A percentile compares a stretch with the other conserved stretches of the same genome.
Conservation (phyloP, 2,329 filamentous ascomycete species). For the Alternaria sp. region DNA sequence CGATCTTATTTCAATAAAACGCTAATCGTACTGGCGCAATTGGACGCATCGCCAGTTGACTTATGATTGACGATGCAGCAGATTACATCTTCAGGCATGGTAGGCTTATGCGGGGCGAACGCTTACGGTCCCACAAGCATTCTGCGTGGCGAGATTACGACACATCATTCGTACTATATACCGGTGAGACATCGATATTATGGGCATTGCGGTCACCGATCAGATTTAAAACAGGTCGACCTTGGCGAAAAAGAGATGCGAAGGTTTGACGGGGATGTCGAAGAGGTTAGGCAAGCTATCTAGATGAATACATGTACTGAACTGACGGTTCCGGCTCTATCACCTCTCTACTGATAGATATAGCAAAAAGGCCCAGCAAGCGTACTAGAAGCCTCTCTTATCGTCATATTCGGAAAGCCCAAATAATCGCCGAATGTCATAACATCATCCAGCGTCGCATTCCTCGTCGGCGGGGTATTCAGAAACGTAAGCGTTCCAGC, state of each 20-base stretch:
- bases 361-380: constrained; percentile 55
- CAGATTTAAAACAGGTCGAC: neutral
- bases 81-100: neutral
- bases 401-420: constrained; percentile 33
- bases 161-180: neutral
- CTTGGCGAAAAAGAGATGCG: neutral
- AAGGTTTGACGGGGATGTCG: neutral
- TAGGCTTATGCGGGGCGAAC: neutral
- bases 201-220: neutral
- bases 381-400: constrained; percentile 51
- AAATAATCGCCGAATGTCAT: constrained; percentile 48
- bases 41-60: neutral
- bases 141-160: neutral
- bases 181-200: neutral
- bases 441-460: constrained; percentile 54
- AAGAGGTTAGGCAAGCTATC: neutral
- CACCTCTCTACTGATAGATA: constrained; percentile 39
- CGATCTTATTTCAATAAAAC: neutral
- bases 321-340: neutral
- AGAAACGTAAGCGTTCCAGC: constrained; percentile 54
- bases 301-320: neutral
- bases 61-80: neutral
- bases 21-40: neutral
- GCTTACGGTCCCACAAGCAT: neutral
- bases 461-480: constrained; percentile 51